Base-by-base conservation (phyloP, 345 rosid genomes). In the Microthlaspi erraticum region DNA sequence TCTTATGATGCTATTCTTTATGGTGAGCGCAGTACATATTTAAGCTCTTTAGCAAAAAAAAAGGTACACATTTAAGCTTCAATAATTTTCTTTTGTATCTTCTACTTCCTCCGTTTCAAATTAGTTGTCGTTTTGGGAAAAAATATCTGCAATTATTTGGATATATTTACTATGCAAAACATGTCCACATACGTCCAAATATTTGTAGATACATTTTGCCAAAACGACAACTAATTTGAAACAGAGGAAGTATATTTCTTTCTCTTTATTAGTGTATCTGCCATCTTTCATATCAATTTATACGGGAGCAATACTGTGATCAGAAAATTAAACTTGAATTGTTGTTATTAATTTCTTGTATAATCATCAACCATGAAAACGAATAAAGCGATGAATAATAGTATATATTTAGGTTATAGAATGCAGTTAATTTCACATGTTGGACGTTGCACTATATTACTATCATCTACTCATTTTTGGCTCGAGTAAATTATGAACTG, bases 1-100 rank as follows among this genome's bases (percentile, higher is more conserved):
- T 66, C 60, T 66, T 66, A 51, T 66, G 54, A 66, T 59, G 78
- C 46, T 42, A 42, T 66, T 74, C 72, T 66, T 66, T 74, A 74
- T 59, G 58, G 67, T 74, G 67, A 74, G 48, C 33, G 68, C 73
- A 59, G 67, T 59, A 58, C 62, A 74, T 60, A 50, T 58, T 66
- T 59, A 74, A 74, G 37, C 55, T 66, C 29, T 1, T 26, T 26
- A 3, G 29, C 29, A 0, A 26, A 26, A 26, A 26, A 26, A 26
- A 3, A 26, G 4, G 67, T 66, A 58, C 62, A 74, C 71, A 50
- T 66, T 66, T 59, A 74, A 74, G 37, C 55, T 66, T 66, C 42
- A 33, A 12, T 51, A 51, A 10, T 57, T 63, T 64, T 55, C n/a
- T 45, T 45, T 66, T 48, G 32, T 55, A 64, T 53, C 46, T 12